Conservation (phyloP, 2,329 filamentous ascomycete species). For the Hypoxylon sp. region DNA sequence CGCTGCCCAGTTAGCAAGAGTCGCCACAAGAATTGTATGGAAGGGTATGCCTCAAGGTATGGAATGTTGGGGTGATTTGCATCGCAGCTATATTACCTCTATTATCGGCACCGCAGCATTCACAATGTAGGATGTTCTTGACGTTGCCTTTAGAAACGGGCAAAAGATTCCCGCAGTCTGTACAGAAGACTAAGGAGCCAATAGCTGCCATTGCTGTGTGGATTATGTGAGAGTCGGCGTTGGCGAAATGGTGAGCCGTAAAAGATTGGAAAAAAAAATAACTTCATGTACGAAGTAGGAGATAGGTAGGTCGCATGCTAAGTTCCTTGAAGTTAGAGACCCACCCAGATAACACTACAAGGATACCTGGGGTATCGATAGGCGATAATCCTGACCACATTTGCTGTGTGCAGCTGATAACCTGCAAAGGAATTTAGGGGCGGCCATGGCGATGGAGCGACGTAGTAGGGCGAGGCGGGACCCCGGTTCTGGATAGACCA, state of each 20-base stretch:
- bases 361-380: neutral
- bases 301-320: too few relatives aligned
- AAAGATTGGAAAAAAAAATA: neutral
- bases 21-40: neutral
- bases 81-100: conserved; percentile 67
- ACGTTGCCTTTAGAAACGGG: conserved; percentile 81
- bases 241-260: neutral
- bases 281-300: neutral
- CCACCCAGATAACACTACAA: neutral
- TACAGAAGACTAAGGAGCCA: conserved; percentile 92
- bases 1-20: conserved; percentile 24
- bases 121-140: conserved; percentile 82
- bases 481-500: conserved; percentile 22
- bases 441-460: conserved; percentile 7
- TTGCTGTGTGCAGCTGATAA: neutral
- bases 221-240: neutral
- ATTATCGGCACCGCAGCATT: conserved; percentile 86
- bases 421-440: neutral
- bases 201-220: conserved; percentile 79
- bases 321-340: neutral
- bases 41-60: neutral
- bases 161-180: conserved; percentile 89
- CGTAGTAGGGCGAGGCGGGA: conserved; percentile 25
- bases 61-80: conserved; percentile 10
- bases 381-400: neutral